These are phyloP conservation scores for Amanita rimosa DNA, from an alignment of 768 basidiomycete genomes.

Conservation along the genomic window DNA sequence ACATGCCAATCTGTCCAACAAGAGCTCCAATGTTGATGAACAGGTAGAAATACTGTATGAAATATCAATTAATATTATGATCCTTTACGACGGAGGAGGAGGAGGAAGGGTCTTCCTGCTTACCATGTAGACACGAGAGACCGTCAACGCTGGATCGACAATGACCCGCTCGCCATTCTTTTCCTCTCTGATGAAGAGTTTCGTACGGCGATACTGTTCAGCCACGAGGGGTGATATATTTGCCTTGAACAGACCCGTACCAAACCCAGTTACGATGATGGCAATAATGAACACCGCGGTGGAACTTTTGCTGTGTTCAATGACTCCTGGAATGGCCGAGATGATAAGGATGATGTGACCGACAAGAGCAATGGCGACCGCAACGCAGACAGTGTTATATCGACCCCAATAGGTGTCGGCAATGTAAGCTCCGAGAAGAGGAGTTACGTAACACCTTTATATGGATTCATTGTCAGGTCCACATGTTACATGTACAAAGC, in stretches of 20 bases:
- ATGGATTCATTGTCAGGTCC: constrained; percentile 3
- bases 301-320: constrained; percentile 34
- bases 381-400: constrained; percentile 61
- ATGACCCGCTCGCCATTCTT: constrained; percentile 59
- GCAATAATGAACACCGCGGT: constrained; percentile 45
- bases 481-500: neutral
- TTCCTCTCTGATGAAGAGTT: constrained; percentile 37
- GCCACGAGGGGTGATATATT: constrained; percentile 74
- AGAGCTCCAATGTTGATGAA: constrained; percentile 69
- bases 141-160: constrained; percentile 60
- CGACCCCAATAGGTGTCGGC: constrained; percentile 66
- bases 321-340: constrained; percentile 56
- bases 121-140: constrained; percentile 67
- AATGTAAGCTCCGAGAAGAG: constrained; percentile 59
- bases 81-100: too few species aligned
- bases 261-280: constrained; percentile 47
- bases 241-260: constrained; percentile 61
- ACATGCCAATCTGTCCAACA: constrained; percentile 58
- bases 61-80: too few species aligned
- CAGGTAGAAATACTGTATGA: constrained; percentile 46
- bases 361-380: constrained; percentile 45
- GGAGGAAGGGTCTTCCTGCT: too few species aligned
- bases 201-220: constrained; percentile 55
- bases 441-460: constrained; percentile 50
- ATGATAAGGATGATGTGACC: constrained; percentile 59